phyloP scores from a whole-genome alignment of 2,329 filamentous ascomycete species.

The Microascus cirrosus region DNA sequence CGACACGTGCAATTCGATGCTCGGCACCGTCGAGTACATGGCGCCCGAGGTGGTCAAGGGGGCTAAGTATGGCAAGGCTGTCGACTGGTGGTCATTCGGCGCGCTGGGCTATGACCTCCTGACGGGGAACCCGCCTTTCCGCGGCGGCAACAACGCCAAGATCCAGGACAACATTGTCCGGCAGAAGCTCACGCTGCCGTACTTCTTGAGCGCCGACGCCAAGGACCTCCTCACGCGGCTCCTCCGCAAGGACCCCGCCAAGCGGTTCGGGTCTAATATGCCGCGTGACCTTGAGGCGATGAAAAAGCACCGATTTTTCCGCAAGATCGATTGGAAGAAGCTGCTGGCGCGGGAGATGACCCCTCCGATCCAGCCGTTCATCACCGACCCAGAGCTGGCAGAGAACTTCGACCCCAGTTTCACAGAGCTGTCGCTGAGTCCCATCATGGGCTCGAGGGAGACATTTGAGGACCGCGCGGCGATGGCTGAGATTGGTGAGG shows the following conservation, averaged over 20 bases:
- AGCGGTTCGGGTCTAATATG: constrained; percentile 81
- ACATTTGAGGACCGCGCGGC: constrained; percentile 19
- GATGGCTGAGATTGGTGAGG: constrained; percentile 30
- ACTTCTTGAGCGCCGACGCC: constrained; percentile 82
- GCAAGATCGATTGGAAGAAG: constrained; percentile 88
- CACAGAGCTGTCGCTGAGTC: constrained; percentile 73
- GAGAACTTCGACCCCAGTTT: constrained; percentile 97
- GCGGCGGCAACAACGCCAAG: constrained; percentile 82
- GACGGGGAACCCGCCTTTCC: constrained; percentile 85
- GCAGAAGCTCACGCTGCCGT: constrained; percentile 80
- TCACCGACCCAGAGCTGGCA: constrained; percentile 89
- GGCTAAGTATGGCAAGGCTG: constrained; percentile 81
- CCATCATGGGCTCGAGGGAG: constrained; percentile 40
- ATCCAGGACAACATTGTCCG: constrained; percentile 94
- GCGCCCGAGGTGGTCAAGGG: constrained; percentile 88
- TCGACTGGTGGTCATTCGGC: constrained; percentile 98
- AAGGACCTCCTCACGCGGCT: constrained; percentile 89
- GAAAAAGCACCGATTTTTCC: constrained; percentile 93
- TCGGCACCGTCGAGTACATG: constrained; percentile 98
- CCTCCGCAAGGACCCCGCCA: constrained; percentile 81
- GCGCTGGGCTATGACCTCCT: constrained; percentile 86
- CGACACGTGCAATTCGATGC: constrained; percentile 71
- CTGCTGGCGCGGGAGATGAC: constrained; percentile 72
- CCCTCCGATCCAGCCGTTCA: constrained; percentile 83
- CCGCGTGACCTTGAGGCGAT: constrained; percentile 76